Evolutionary conservation across 345 rosid genomes (phyloP), one percentile per base, ranked within the genome.

Genomic region (Eucalyptus curtisii): DNA sequence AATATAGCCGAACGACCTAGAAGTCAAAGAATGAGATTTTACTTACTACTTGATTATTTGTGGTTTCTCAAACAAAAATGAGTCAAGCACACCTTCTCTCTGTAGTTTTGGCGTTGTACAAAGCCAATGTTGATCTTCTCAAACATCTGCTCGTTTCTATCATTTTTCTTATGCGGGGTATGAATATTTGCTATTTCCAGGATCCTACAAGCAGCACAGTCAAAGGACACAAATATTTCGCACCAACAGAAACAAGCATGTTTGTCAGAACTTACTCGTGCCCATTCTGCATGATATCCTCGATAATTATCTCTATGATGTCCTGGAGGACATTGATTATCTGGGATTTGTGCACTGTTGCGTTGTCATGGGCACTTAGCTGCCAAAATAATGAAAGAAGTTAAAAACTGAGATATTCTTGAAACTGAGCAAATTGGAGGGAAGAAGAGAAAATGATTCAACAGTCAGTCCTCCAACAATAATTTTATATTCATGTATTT

Each of bases 281-380:
- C 49, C 99, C 98, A 49, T 94, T 88, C 86, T 79, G 40, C 99
- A 97, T 97, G 66, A 97, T 89, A 92, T 98, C 99, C 89, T 95
- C 93, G 13, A 87, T 92, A 88, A 98, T 95, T 87, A 97, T 95
- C 93, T 98, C 99, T 88, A 98, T 93, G 87, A 97, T 97, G 91
- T 97, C 98, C 90, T 96, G 99, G 79, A 98, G 99, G 89, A 95
- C 91, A 92, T 96, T 95, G 91, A 97, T 92, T 91, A 97, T 98
- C 90, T 94, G 96, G 92, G 98, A 91, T 92, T 85, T 94, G 94
- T 93, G 92, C 27, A 47, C 37, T 27, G 92, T 96, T 22, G 1
- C 48, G 25, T 92, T 94, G 4, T 92, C 95, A 49, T 55, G 0
- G 64, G 92, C 96, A 88, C 14, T 87, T 47, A 90, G 92, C 99